Conservation (phyloP, 2,329 filamentous ascomycete species). For the Fusarium tanahbumbuense region DNA sequence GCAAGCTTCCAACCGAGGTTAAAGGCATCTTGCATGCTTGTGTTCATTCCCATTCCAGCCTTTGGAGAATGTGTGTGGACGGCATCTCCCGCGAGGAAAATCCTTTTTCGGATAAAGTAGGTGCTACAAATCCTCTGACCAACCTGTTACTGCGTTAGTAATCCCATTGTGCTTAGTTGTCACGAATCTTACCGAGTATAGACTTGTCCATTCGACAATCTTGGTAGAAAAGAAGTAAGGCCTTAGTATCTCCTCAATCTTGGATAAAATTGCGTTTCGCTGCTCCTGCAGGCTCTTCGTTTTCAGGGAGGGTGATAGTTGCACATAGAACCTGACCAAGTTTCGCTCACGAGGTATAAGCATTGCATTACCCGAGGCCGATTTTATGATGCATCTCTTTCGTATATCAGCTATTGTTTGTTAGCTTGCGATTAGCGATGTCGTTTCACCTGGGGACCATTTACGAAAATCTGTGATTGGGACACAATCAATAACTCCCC, state of each 20-base stretch:
- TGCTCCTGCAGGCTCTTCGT: not conserved
- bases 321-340: not conserved
- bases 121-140: not conserved
- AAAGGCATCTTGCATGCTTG: not conserved
- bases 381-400: not conserved
- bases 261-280: not conserved
- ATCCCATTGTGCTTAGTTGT: not conserved
- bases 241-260: not conserved
- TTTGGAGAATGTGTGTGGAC: not conserved
- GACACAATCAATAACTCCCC: not conserved
- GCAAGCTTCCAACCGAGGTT: constrained; percentile 2
- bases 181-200: not conserved
- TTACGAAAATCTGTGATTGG: not conserved
- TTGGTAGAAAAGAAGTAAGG: not conserved
- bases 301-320: not conserved
- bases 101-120: not conserved
- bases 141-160: not conserved
- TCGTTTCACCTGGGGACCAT: not conserved
- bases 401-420: not conserved
- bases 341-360: not conserved
- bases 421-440: not conserved
- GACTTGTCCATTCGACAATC: not conserved
- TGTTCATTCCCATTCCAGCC: not conserved
- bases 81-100: not conserved
- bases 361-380: not conserved